phyloP scores from a whole-genome alignment of 208 protist genomes.

The Leishmania turanica region DNA sequence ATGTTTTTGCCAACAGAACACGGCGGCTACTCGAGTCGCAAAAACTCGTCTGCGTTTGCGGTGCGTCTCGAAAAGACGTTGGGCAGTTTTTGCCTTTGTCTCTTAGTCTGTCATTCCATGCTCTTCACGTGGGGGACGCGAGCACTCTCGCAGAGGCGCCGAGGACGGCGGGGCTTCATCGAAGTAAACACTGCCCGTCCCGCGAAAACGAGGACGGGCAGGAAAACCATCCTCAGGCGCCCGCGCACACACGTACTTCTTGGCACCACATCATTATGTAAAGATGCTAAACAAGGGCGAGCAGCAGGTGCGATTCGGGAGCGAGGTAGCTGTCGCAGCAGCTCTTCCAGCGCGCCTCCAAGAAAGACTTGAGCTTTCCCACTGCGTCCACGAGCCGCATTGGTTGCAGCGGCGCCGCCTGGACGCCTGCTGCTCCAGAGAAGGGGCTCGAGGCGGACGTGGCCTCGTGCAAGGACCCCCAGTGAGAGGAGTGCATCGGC shows the following conservation, averaged over 20 bases:
- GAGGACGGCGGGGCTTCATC: not conserved
- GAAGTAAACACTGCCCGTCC: not conserved
- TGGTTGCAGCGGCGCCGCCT: not conserved
- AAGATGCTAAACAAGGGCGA: slow-evolving; percentile 16
- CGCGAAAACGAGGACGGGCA: not conserved
- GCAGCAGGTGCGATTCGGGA: slow-evolving; percentile 49
- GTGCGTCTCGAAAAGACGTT: not conserved
- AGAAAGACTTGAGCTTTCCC: slow-evolving; percentile 24
- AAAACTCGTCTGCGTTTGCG: not conserved
- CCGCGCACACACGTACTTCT: not conserved
- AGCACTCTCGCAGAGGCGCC: not conserved
- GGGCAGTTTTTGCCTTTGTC: not conserved
- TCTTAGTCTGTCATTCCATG: not conserved
- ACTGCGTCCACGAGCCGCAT: slow-evolving; percentile 27
- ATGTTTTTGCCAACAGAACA: not conserved
- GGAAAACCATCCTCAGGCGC: not conserved
- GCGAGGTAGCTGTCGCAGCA: slow-evolving; percentile 45
- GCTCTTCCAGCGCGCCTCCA: slow-evolving; percentile 22
- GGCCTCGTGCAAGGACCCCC: not conserved
- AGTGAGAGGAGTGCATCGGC: not conserved
- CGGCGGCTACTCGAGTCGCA: not conserved
- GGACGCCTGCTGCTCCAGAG: not conserved
- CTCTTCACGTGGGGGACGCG: not conserved
- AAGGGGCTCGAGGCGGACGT: not conserved
- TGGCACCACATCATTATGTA: not conserved